Conservation (phyloP, 2,329 filamentous ascomycete species). For the Plectosphaerella cucumerina region DNA sequence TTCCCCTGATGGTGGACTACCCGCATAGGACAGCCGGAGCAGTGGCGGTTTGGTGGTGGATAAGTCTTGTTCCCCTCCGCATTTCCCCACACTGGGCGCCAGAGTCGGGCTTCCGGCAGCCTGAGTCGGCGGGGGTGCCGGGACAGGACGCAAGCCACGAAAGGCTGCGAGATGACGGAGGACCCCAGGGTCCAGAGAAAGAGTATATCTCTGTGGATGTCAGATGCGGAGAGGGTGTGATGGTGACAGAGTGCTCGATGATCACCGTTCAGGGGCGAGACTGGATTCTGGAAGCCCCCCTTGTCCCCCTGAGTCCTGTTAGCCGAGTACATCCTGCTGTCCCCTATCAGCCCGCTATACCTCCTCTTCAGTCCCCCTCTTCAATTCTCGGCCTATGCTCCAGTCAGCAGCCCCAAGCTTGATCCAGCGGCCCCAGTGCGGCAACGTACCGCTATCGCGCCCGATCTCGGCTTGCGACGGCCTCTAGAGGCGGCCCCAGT, state of each 20-base stretch:
- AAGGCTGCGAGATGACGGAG: no score
- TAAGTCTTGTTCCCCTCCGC: constrained; percentile 1
- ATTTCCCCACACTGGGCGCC: background rate
- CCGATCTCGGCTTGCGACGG: constrained; percentile 4
- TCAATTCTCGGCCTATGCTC: no score
- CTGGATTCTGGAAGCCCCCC: no score
- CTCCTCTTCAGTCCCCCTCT: no score
- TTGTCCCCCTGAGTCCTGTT: no score
- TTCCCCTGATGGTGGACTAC: background rate
- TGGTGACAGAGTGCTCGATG: no score
- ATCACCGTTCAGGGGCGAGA: no score
- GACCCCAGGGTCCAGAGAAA: no score
- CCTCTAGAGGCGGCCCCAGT: background rate
- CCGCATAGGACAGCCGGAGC: background rate
- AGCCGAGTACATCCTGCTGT: no score
- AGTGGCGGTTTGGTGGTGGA: background rate
- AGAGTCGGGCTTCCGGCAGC: background rate
- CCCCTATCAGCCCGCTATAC: no score
- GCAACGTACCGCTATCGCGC: background rate
- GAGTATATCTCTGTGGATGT: background rate
- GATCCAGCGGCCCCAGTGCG: background rate
- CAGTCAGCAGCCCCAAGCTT: background rate
- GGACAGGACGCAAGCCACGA: no score
- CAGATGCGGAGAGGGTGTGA: no score
- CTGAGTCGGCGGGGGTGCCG: background rate